These are phyloP conservation scores for Aquilaria agallochum DNA, from an alignment of 441 rosid species.

Conservation along the genomic window DNA sequence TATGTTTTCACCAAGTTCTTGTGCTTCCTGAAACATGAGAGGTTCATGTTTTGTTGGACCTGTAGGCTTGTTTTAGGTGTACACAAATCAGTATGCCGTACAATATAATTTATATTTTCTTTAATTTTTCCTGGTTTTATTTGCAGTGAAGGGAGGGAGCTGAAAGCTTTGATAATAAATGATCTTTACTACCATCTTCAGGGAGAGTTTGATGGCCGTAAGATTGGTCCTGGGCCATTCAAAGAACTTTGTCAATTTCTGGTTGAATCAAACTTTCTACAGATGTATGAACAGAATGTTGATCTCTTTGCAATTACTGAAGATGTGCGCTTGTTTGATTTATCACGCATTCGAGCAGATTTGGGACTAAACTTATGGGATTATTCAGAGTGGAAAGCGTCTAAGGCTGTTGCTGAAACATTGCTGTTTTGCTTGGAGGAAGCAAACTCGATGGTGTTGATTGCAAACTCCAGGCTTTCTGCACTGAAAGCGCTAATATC, in stretches of 20 bases:
- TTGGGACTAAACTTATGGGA: constrained; percentile 72
- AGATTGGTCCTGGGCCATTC: constrained; percentile 79
- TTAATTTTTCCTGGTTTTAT: constrained; percentile 12
- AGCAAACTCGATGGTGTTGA: constrained; percentile 58
- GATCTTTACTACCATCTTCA: constrained; percentile 82
- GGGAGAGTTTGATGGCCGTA: constrained; percentile 92
- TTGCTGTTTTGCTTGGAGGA: constrained; percentile 68
- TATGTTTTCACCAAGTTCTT: too few relatives aligned
- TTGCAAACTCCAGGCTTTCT: constrained; percentile 62
- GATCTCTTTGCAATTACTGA: constrained; percentile 27
- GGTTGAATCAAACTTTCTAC: constrained; percentile 51
- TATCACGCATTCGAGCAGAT: constrained; percentile 39
- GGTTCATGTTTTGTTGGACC: too few relatives aligned
- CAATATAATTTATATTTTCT: constrained; percentile 8
- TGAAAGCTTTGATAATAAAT: constrained; percentile 54
- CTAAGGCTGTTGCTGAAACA: constrained; percentile 53
- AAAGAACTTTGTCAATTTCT: constrained; percentile 79
- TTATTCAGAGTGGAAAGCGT: constrained; percentile 71
- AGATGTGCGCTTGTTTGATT: constrained; percentile 48
- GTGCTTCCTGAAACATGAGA: too few relatives aligned
- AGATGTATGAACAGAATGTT: constrained; percentile 31
- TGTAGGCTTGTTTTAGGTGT: too few relatives aligned
- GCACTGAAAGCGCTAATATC: constrained; percentile 62
- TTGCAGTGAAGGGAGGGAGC: constrained; percentile 73
- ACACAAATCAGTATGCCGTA: neutral